Evolutionary conservation across 2,329 filamentous ascomycete genomes (phyloP), one percentile per base, ranked within the genome.

Genomic region (Sporothrix curviconia): DNA sequence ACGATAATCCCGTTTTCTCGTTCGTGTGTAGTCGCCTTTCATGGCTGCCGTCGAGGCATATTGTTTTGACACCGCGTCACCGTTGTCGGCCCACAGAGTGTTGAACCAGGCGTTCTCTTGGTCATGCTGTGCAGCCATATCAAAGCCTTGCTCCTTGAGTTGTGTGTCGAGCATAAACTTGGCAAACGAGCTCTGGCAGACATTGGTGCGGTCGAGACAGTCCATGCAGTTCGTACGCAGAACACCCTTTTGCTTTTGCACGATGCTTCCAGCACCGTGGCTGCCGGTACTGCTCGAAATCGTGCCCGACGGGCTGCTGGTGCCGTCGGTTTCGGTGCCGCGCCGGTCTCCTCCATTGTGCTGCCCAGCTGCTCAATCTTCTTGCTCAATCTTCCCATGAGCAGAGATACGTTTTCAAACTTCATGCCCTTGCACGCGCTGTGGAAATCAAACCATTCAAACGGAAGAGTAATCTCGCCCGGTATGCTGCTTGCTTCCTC

Each of bases 211-310:
- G 69, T 99, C 94, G 9, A 99, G 76, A 65, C 94, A 99, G 68
- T 99, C 94, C 94, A 99, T 97, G 71, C 94, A 99, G 67, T 99
- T 99, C 1, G 91, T 96, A 57, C 94, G 81, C n/a, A 97, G 70
- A 7, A 95, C 82, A 1, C 92, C 92, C 25, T 75, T 78, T 68
- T 96, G 92, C 47, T 68, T 74, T 4, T 68, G 64, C 15, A 71
- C 64, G 14, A 80, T 59, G n/a, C n/a, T 58, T 2, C 58, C 46
- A 1, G 52, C n/a, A 17, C 30, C 71, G 67, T 30, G 24, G 49
- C 53, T 24, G 14, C 54, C 30, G 12, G 17, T 42, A 22, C 30
- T 49, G n/a, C 54, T 50, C 3, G n/a, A n/a, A 4, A 40, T 49
- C 12, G 34, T 49, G n/a, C 37, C 43, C 7, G 22, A 25, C 3